Evolutionary conservation across 192 early-diverging fungal genomes (phyloP).

Genomic region (Entomortierella chlamydospora): DNA sequence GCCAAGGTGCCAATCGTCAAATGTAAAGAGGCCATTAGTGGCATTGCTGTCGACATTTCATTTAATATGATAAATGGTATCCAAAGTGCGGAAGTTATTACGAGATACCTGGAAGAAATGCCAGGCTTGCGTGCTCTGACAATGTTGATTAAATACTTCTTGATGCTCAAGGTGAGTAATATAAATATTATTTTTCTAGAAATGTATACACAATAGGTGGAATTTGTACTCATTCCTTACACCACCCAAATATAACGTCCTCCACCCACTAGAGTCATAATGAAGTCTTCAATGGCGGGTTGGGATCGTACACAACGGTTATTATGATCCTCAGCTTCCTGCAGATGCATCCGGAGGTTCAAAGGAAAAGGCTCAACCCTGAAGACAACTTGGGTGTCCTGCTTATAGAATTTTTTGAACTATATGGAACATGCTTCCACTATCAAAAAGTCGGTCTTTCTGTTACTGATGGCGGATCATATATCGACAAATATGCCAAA

Average conservation of each 20-base stretch:
- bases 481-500: slow-evolving; percentile 42
- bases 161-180: slow-evolving; percentile 65
- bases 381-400: slow-evolving; percentile 85
- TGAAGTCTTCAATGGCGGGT: slow-evolving; percentile 90
- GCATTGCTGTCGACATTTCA: slow-evolving; percentile 84
- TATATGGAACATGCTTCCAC: slow-evolving; percentile 88
- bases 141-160: slow-evolving; percentile 88
- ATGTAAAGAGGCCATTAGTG: slow-evolving; percentile 78
- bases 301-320: slow-evolving; percentile 87
- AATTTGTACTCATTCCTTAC: not conserved
- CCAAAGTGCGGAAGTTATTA: slow-evolving; percentile 66
- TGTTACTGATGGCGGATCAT: slow-evolving; percentile 65
- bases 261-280: slow-evolving; percentile 64
- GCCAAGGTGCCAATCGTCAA: slow-evolving; percentile 92
- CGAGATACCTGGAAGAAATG: slow-evolving; percentile 64
- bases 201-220: too few species aligned
- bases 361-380: slow-evolving; percentile 69
- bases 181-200: not conserved
- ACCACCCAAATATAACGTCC: not conserved
- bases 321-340: slow-evolving; percentile 84
- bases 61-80: slow-evolving; percentile 81
- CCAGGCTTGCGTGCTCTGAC: slow-evolving; percentile 77
- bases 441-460: slow-evolving; percentile 73
- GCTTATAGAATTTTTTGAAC: slow-evolving; percentile 93
- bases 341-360: slow-evolving; percentile 86